Evolutionary conservation across 768 basidiomycete species (phyloP).

Genomic region (Mycena albidolilacea): DNA sequence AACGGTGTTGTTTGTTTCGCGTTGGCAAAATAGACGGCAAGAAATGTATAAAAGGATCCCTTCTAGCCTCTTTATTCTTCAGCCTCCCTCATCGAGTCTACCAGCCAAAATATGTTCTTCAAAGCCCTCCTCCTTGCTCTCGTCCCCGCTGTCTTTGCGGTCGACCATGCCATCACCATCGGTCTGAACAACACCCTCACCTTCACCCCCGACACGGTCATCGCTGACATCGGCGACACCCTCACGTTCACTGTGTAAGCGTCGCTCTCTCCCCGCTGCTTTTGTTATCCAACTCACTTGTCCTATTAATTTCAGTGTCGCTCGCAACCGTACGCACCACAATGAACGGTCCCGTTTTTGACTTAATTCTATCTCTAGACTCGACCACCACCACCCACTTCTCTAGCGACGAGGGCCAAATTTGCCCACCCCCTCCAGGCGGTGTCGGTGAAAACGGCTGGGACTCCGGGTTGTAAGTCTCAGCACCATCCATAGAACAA

Average conservation of each 20-base stretch:
- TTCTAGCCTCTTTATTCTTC: not conserved
- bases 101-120: constrained; percentile 28
- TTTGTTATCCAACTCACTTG: not conserved
- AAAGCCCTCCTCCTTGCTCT: constrained; percentile 38
- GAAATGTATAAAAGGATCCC: constrained; percentile 27
- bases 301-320: constrained; percentile 24
- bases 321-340: constrained; percentile 29
- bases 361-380: constrained; percentile 2
- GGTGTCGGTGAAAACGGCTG: constrained; percentile 35
- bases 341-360: constrained; percentile 4
- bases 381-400: constrained; percentile 36
- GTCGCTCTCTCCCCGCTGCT: not conserved
- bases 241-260: constrained; percentile 41
- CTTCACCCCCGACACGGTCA: constrained; percentile 39
- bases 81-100: constrained; percentile 25
- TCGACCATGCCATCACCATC: constrained; percentile 28
- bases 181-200: constrained; percentile 35
- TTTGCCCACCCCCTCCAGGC: constrained; percentile 37
- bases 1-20: not conserved
- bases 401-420: constrained; percentile 10
- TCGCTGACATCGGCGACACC: constrained; percentile 38
- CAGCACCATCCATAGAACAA: not conserved
- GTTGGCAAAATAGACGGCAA: not conserved
- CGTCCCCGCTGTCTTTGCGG: constrained; percentile 34
- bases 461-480: constrained; percentile 39